Base-by-base conservation (phyloP, 2,329 filamentous ascomycete species). In the Aureobasidium leucospermi region DNA sequence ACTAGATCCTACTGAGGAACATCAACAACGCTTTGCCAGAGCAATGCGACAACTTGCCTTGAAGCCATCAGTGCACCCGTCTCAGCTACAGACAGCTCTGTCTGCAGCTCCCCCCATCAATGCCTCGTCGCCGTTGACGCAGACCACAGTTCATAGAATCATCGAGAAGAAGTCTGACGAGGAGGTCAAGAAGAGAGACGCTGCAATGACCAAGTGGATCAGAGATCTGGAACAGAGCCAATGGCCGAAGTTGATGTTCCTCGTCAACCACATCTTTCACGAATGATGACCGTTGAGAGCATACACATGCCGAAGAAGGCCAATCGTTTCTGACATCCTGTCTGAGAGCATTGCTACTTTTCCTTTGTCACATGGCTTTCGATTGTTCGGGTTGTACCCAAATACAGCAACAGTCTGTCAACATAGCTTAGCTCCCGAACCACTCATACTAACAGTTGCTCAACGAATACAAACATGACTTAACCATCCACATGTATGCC, bases 211-310 rank as follows among this genome's bases (percentile, higher is more conserved):
- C 11, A 16, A 19, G 28, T 41, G 52, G 1, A 57, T 57, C 29
- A 15, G 34, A 28, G n/a, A 15, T 6, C 13, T 57, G 6, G 52
- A 57, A 6, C 3, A 16, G 38, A 57, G 39, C 11, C 52, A 57
- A 6, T 57, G 52, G 52, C 52, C 52, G 4, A 57, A 57, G 41
- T 19, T 57, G 39, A 46, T 57, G 39, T 6, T 57, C 3, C 52
- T 57, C 1, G 52, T 43, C 52, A 34, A 36, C 7, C 32, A 34
- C 7, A 9, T 13, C 46, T 36, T n/a, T 13, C 23, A 15, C 29
- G 46, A 8, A 6, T 3, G 3, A 6, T 49, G 31, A 49, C 34
- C 9, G 8, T 6, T 1, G 7, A 9, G 8, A 49, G 9, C 5
- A 31, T 28, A 31, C 15, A 9, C 2, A 23, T 15, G 9, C 1